Evolutionary conservation across 2,329 filamentous ascomycete species (phyloP), one percentile per base, ranked within the genome.

Genomic region (Nemania abortiva): DNA sequence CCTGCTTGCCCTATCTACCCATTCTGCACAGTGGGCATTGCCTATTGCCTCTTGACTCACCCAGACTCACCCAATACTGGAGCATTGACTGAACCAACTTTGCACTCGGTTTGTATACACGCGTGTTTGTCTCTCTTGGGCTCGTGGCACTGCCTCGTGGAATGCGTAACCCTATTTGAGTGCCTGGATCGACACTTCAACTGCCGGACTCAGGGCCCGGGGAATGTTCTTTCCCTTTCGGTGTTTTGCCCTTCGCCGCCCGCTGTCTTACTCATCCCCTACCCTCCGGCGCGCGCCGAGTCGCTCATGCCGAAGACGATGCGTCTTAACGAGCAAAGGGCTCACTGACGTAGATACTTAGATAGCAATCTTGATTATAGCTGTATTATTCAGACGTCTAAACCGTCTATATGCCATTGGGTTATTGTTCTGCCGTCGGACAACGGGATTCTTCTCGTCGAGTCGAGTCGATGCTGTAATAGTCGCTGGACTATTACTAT

Each of bases 401-500:
- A 5, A 65, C 24, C 20, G 22, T 7, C 9, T 13, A 42, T 42
- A 15, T 13, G 62, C 42, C 55, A 11, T 29, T 68, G n/a, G 29
- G 50, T 57, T 62, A 58, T 67, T 27, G 18, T 59, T 62, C 34
- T 49, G 60, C 60, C 60, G 56, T 53, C 47, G 29, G 68, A 62
- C 68, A 22, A 27, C 34, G 11, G 18, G 15, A 56, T 47, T 22
- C 18, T 47, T 58, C 6, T 52, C 24, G 18, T 37, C n/a, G 49
- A n/a, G n/a, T 50, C 27, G n/a, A 45, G 7, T 37, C 11, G 6
- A 11, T 37, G 55, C 42, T 18, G 39, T 15, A 49, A 42, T 63
- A 29, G 57, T 34, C 34, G 55, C 22, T 18, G 69, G 72, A 76
- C 72, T 74, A 74, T 55, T 73, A 76, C 72, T 73, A 74, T 55